Evolutionary conservation across 129 eudicot species (phyloP).

Genomic region (Heracleum sosnowskyi): DNA sequence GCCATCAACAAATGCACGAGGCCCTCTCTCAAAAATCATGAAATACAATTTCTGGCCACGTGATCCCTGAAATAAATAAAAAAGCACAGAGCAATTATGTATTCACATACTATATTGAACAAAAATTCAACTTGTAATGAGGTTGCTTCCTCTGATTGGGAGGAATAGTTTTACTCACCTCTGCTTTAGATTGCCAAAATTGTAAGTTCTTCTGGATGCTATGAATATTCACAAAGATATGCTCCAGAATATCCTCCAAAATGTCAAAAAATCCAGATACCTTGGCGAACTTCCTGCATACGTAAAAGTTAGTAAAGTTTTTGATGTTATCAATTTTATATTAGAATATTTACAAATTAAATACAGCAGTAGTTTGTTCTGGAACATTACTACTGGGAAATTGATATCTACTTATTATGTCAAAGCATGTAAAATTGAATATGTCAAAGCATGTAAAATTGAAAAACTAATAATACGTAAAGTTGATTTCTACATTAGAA

Average conservation of each 20-base stretch:
- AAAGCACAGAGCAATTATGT: neutral
- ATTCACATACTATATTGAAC: neutral
- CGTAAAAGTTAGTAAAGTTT: neutral
- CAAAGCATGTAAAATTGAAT: too few relatives aligned
- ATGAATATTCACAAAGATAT: slow-evolving; percentile 57
- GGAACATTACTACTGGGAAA: neutral
- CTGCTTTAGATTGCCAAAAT: slow-evolving; percentile 79
- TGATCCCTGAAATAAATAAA: slow-evolving; percentile 54
- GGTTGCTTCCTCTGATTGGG: neutral
- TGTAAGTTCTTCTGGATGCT: slow-evolving; percentile 66
- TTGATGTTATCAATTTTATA: neutral
- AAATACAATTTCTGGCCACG: slow-evolving; percentile 65
- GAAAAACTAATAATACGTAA: too few relatives aligned
- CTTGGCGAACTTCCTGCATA: slow-evolving; percentile 51
- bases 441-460: neutral
- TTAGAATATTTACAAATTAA: neutral
- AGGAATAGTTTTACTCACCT: slow-evolving; percentile 45
- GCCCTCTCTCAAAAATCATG: slow-evolving; percentile 88
- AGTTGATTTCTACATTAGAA: neutral
- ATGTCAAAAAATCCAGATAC: slow-evolving; percentile 43
- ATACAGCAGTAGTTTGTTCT: neutral
- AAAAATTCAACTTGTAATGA: neutral
- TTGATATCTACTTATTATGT: neutral
- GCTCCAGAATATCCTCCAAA: slow-evolving; percentile 75
- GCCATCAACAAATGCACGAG: slow-evolving; percentile 67